A percentile compares a stretch with the other conserved stretches of the same genome.
Conservation (phyloP, 148 eudicot genomes). For the Chenopodium suecicum region DNA sequence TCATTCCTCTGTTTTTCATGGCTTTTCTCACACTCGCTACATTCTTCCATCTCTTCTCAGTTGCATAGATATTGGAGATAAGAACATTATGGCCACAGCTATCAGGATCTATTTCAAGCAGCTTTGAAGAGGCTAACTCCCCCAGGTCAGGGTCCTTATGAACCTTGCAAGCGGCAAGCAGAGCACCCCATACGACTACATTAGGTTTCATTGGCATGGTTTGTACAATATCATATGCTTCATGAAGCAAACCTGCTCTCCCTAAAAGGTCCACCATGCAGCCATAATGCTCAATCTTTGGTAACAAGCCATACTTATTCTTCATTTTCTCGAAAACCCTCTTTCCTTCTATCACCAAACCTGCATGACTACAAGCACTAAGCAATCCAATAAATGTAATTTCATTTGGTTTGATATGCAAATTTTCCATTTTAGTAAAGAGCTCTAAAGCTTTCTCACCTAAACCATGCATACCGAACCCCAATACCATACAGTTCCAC, state of each 20-base stretch:
- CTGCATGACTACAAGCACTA: constrained; percentile 42
- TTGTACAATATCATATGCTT: constrained; percentile 46
- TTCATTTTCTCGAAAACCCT: constrained; percentile 37
- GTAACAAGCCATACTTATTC: constrained; percentile 32
- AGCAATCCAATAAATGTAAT: constrained; percentile 38
- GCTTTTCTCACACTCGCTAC: constrained; percentile 39
- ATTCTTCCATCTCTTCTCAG: constrained; percentile 42
- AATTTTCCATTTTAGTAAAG: constrained; percentile 28
- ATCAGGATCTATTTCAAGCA: constrained; percentile 44
- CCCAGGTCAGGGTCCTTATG: constrained; percentile 51
- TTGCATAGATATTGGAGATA: constrained; percentile 50
- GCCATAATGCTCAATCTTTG: constrained; percentile 65
- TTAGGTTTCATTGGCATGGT: constrained; percentile 58
- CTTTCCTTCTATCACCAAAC: constrained; percentile 35
- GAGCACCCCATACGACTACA: constrained; percentile 54
- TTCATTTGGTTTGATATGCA: constrained; percentile 24
- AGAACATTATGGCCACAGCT: constrained; percentile 62
- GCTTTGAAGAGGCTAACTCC: constrained; percentile 48
- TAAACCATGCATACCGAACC: constrained; percentile 33
- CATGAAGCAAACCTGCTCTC: constrained; percentile 50
- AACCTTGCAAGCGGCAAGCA: constrained; percentile 55
- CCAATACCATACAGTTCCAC: constrained; percentile 39
- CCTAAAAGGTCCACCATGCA: constrained; percentile 61
- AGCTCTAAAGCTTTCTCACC: constrained; percentile 33
- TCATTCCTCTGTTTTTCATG: constrained; percentile 55